Conservation (phyloP, 495 filamentous ascomycete genomes). For the Sporormia fimetaria region DNA sequence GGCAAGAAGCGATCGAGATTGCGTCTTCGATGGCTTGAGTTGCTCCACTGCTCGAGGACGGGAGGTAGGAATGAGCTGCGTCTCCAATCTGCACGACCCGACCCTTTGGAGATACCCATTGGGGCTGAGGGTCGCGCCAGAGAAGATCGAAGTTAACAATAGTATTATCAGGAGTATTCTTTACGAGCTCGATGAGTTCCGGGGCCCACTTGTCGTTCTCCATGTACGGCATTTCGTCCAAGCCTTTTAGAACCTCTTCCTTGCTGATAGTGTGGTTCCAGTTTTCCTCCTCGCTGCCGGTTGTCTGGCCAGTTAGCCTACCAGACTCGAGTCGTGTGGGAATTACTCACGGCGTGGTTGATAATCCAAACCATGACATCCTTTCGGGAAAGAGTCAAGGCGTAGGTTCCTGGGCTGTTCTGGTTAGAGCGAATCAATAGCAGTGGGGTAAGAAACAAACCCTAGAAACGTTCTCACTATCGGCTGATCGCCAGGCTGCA, state of each 20-base stretch:
- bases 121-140: conserved; percentile 31
- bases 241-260: conserved; percentile 43
- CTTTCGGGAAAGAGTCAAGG: conserved; percentile 38
- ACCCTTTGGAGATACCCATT: conserved; percentile 26
- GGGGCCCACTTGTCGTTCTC: conserved; percentile 24
- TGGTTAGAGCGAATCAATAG: not conserved
- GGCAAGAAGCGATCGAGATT: conserved; percentile 28
- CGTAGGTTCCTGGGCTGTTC: conserved; percentile 39
- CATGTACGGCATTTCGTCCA: conserved; percentile 38
- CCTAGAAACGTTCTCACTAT: conserved; percentile 31
- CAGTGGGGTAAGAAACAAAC: conserved; percentile 3
- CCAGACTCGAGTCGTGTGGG: not conserved
- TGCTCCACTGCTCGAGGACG: conserved; percentile 30
- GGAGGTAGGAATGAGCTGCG: conserved; percentile 30
- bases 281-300: conserved; percentile 39
- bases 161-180: conserved; percentile 26
- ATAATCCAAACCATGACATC: conserved; percentile 46
- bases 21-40: conserved; percentile 35
- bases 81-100: conserved; percentile 33
- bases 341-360: conserved; percentile 41
- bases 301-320: conserved; percentile 30
- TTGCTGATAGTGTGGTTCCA: conserved; percentile 44
- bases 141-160: conserved; percentile 32
- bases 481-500: conserved; percentile 32
- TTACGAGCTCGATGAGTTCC: conserved; percentile 27